A percentile compares a stretch with the other conserved stretches of the same genome.
Evolutionary conservation across 352 stramenopile genomes (phyloP).

Genomic region (Phytophthora sansomeana): DNA sequence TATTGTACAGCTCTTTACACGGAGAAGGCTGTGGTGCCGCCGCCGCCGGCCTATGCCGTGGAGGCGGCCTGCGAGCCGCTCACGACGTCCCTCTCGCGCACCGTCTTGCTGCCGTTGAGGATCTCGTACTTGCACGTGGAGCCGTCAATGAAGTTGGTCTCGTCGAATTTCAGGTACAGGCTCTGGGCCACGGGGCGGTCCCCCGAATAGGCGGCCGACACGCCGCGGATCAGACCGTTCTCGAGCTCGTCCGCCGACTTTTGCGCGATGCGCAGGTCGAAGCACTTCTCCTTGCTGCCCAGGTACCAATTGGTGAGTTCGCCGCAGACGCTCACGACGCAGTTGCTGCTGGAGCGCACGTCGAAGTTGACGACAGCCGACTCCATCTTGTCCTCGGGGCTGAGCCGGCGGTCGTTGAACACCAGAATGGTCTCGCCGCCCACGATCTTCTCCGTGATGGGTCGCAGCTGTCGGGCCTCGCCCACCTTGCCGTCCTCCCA

Average conservation of each 20-base stretch:
- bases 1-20: constrained; percentile 66
- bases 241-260: constrained; percentile 60
- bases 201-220: constrained; percentile 71
- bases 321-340: constrained; percentile 79
- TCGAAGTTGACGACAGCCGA: constrained; percentile 76
- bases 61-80: constrained; percentile 25
- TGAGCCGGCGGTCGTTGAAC: constrained; percentile 63
- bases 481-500: constrained; percentile 45
- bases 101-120: constrained; percentile 66
- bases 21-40: constrained; percentile 34
- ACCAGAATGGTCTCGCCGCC: constrained; percentile 76
- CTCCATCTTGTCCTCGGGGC: constrained; percentile 47
- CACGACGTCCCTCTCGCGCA: constrained; percentile 35
- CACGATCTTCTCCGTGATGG: constrained; percentile 58
- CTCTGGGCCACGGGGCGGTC: constrained; percentile 60
- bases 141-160: constrained; percentile 79
- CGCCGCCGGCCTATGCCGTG: constrained; percentile 21
- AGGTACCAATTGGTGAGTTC: constrained; percentile 70
- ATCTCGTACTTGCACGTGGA: constrained; percentile 76
- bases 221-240: constrained; percentile 71
- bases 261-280: constrained; percentile 71
- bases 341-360: constrained; percentile 71
- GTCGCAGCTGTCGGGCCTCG: constrained; percentile 35
- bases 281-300: constrained; percentile 71
- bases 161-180: constrained; percentile 85